Conservation (phyloP, 2,329 filamentous ascomycete genomes). For the Beauveria asiatica region DNA sequence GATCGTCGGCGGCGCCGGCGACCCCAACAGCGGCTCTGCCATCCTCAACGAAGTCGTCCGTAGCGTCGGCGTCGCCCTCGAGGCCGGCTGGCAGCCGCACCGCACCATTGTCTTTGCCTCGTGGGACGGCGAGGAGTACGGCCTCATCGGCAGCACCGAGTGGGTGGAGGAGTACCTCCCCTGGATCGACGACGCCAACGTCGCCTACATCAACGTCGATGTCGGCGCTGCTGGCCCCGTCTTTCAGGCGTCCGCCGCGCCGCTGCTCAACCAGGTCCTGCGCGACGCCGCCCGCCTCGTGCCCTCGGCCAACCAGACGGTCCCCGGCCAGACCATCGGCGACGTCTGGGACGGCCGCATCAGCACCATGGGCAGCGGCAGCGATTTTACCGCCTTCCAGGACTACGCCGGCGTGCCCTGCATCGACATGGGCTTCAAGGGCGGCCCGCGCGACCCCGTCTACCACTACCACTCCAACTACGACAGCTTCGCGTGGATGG, state of each 20-base stretch:
- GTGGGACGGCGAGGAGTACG: conserved; percentile 81
- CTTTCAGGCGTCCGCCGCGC: conserved; percentile 61
- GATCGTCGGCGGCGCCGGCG: conserved; percentile 75
- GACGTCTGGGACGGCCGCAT: conserved; percentile 59
- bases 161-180: conserved; percentile 88
- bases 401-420: conserved; percentile 61
- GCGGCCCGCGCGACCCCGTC: conserved; percentile 38
- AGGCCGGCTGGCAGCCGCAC: conserved; percentile 51
- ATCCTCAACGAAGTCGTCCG: conserved; percentile 71
- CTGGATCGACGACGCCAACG: conserved; percentile 63
- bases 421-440: conserved; percentile 53
- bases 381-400: conserved; percentile 68
- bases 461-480: conserved; percentile 91
- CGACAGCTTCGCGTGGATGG: conserved; percentile 87
- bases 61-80: conserved; percentile 62
- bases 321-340: conserved; percentile 59
- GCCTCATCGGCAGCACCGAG: conserved; percentile 76
- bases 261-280: conserved; percentile 66
- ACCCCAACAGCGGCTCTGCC: conserved; percentile 77
- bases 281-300: conserved; percentile 57
- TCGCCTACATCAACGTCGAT: conserved; percentile 84
- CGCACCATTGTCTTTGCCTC: conserved; percentile 86
- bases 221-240: conserved; percentile 57
- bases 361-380: conserved; percentile 60
- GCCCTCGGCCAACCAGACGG: conserved; percentile 67